Base-by-base conservation (phyloP, 2,329 filamentous ascomycete species). In the Diplodia intermedia region DNA sequence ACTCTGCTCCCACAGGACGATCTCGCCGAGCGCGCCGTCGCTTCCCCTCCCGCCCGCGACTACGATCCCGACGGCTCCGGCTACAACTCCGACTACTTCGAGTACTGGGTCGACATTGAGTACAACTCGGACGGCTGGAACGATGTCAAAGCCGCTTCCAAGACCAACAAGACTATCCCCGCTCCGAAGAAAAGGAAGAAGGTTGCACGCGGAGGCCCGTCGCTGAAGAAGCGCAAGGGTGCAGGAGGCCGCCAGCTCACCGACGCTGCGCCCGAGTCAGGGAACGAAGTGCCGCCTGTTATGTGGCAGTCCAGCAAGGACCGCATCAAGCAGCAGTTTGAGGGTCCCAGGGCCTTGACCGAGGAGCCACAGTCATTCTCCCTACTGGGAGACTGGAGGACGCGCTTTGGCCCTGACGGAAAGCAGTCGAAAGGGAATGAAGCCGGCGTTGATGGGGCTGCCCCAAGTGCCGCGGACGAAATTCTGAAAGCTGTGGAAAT, bases 101-200 rank as follows among this genome's bases (percentile, higher is more conserved):
- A 80, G 23, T 85, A 83, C 73, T 83, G 77, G 75, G 79, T 80
- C 67, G 83, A 84, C 68, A 73, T 83, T 53, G 82, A 84, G 67
- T 84, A 84, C 69, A 81, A 76, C 14, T 81, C 80, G 18, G 81
- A 83, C 70, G 78, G 79, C 52, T 83, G 83, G 61, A 81, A 82
- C 71, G 81, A 83, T 60, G 73, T 75, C 53, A 69, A 72, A 4
- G 69, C 71, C 2, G 73, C 76, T 33, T 68, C 74, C 8, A 66
- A 68, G n/a, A 52, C 69, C 43, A 75, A 75, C 56, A 71, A 69
- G 31, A 74, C 73, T 36, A 65, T 73, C 61, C 77, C 47, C 1
- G 60, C 31, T 77, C 71, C 73, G 76, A 70, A 79, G 78, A 73
- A 73, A 74, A 40, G 65, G 60, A 12, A 69, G 66, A 38, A 67